A percentile compares a stretch with the other conserved stretches of the same genome.
Evolutionary conservation across 208 protist species (phyloP).

Genomic region (Naegleria gruberi): DNA sequence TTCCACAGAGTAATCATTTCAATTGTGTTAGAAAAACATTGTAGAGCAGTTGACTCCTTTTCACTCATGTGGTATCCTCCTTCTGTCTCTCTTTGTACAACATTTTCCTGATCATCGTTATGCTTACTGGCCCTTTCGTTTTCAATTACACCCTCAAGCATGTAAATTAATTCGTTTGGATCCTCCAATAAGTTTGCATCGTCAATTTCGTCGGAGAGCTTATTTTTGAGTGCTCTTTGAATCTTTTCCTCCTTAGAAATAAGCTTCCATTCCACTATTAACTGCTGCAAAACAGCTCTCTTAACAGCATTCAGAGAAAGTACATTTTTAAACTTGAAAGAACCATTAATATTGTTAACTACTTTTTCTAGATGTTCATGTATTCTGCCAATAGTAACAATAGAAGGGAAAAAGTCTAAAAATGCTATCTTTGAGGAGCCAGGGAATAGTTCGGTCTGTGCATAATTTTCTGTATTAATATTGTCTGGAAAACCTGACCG

Average conservation of each 20-base stretch:
- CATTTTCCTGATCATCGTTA: neutral
- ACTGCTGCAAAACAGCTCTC: constrained; percentile 27
- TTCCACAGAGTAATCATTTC: constrained; percentile 32
- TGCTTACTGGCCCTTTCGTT: constrained; percentile 1
- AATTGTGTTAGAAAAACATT: constrained; percentile 30
- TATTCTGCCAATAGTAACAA: neutral
- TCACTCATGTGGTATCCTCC: neutral
- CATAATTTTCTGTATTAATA: neutral
- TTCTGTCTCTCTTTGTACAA: neutral
- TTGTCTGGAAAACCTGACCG: neutral
- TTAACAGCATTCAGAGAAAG: neutral
- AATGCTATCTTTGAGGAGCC: neutral
- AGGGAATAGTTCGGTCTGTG: neutral
- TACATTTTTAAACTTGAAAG: constrained; percentile 6
- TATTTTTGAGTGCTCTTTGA: constrained; percentile 22
- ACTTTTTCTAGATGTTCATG: constrained; percentile 21
- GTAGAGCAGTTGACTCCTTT: neutral
- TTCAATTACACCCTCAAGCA: neutral
- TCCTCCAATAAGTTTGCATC: constrained; percentile 34
- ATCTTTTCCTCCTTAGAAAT: constrained; percentile 36
- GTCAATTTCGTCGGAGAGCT: neutral
- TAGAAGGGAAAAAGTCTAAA: constrained; percentile 20
- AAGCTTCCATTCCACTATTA: constrained; percentile 36
- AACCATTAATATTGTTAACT: neutral
- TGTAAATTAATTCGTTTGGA: constrained; percentile 22